These are phyloP conservation scores for Arthrobotrys sphaeroides DNA, from an alignment of 2,329 filamentous ascomycete genomes.

Conservation along the genomic window DNA sequence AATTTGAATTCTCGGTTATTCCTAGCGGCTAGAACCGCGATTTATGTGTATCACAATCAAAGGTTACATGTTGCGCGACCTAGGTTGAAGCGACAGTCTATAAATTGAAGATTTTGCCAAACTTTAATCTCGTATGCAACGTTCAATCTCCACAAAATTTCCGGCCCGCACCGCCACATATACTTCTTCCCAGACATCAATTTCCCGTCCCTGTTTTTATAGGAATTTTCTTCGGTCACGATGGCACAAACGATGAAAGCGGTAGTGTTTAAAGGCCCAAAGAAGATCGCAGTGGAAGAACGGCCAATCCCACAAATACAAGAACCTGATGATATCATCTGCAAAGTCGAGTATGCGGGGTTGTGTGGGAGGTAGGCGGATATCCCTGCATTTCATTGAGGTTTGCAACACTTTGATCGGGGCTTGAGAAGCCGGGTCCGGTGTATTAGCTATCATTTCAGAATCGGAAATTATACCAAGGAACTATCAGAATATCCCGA, in stretches of 20 bases:
- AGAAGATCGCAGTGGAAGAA: slow-evolving; percentile 79
- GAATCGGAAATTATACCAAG: slow-evolving; percentile 4
- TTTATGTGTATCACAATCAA: neutral
- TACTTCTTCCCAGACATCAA: neutral
- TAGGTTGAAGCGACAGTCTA: neutral
- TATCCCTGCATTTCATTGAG: neutral
- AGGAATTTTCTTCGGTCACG: slow-evolving; percentile 8
- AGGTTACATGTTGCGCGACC: neutral
- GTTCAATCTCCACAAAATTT: slow-evolving; percentile 29
- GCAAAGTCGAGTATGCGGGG: slow-evolving; percentile 83
- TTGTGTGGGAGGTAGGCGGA: slow-evolving; percentile 81
- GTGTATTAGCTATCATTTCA: too few relatives aligned
- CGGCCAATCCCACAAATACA: slow-evolving; percentile 79
- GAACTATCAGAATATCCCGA: neutral
- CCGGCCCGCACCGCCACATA: slow-evolving; percentile 7
- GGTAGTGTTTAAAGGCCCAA: slow-evolving; percentile 83
- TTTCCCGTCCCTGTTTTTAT: too few relatives aligned
- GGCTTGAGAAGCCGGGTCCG: too few relatives aligned
- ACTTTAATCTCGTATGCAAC: slow-evolving; percentile 22
- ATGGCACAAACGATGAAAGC: slow-evolving; percentile 76
- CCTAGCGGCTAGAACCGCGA: neutral
- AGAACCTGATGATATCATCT: slow-evolving; percentile 77
- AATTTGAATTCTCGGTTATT: slow-evolving; percentile 3
- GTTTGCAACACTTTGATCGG: neutral
- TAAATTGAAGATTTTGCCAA: slow-evolving; percentile 6